Evolutionary conservation across 768 basidiomycete genomes (phyloP).

Genomic region (Tulasnella sp.): DNA sequence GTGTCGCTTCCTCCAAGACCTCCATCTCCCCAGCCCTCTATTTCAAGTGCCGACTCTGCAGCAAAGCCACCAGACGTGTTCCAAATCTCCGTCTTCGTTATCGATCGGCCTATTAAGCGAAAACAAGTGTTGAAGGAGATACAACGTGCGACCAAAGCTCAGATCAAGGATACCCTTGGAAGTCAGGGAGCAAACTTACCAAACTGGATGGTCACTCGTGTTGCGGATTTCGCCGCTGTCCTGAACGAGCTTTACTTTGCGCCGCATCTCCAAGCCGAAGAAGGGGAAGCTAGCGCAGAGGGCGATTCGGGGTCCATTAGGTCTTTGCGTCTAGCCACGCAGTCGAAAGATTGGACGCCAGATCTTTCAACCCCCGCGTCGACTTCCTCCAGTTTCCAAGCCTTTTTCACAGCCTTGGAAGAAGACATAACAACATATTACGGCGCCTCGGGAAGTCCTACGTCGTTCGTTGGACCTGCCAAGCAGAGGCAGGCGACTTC

Average conservation of each 20-base stretch:
- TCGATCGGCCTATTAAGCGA: slow-evolving; percentile 45
- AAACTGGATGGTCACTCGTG: slow-evolving; percentile 54
- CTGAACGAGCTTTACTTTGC: neutral
- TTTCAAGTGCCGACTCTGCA: slow-evolving; percentile 23
- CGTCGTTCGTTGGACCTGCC: neutral
- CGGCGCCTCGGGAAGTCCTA: slow-evolving; percentile 36
- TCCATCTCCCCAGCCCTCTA: slow-evolving; percentile 22
- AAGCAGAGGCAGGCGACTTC: neutral
- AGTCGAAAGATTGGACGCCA: neutral
- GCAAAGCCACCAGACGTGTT: slow-evolving; percentile 31
- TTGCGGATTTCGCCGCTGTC: slow-evolving; percentile 35
- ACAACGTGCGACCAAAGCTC: slow-evolving; percentile 45
- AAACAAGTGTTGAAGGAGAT: slow-evolving; percentile 49
- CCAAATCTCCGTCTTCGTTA: slow-evolving; percentile 48
- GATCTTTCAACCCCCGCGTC: slow-evolving; percentile 33
- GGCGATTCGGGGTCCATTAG: slow-evolving; percentile 6
- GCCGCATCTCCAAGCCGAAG: neutral
- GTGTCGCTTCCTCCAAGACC: slow-evolving; percentile 19
- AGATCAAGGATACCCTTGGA: slow-evolving; percentile 45
- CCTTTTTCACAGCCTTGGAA: slow-evolving; percentile 60
- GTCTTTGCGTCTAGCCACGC: neutral
- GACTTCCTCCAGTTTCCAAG: slow-evolving; percentile 50
- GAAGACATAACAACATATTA: slow-evolving; percentile 43
- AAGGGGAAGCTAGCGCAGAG: neutral
- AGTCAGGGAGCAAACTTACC: slow-evolving; percentile 33